Base-by-base conservation (phyloP, 306 rosid species). In the Quercus robur region DNA sequence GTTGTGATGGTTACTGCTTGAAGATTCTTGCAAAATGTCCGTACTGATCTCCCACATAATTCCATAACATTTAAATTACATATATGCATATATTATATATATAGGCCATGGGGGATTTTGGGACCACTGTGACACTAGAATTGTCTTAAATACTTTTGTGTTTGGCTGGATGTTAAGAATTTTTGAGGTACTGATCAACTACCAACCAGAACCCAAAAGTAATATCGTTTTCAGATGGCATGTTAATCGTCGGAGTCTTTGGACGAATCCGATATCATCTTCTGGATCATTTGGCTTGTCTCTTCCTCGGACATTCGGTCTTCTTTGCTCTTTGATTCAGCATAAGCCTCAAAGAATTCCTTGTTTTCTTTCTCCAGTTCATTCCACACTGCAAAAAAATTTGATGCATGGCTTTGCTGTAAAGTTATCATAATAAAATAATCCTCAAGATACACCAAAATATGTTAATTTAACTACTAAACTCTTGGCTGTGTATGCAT, bases 321-420 rank as follows among this genome's bases (percentile, higher is more conserved):
- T 46, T 80, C 89, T 73, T 88, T 93, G 59, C 86, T 80, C 67
- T 81, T 90, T 7, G 90, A 88, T 83, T 85, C 71, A 9, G 84
- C 81, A 73, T 95, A 95, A 0, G 88, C 91, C 84, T 91, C 90
- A 77, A 95, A 95, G 85, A 95, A 95, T 12, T 83, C 89, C 81
- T 89, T 88, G 90, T 95, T 95, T 63, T 89, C 98, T 90, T 93
- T 95, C 94, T 90, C 94, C 54, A 95, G 59, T 76, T 90, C 99
- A 31, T 84, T 95, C 99, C 99, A 95, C 74, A 95, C 99, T 95
- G 90, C 89, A 85, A 56, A 4, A 49, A 7, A 41, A 41, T 8
- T 33, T 18, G 51, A 66, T 33, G 51, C 72, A 35, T 67, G 72
- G 4, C n/a, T 35, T 35, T 0, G 51, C 72, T 67, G 26, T 9